These are phyloP conservation scores for Quercus robur DNA, from an alignment of 306 rosid species.

Conservation along the genomic window DNA sequence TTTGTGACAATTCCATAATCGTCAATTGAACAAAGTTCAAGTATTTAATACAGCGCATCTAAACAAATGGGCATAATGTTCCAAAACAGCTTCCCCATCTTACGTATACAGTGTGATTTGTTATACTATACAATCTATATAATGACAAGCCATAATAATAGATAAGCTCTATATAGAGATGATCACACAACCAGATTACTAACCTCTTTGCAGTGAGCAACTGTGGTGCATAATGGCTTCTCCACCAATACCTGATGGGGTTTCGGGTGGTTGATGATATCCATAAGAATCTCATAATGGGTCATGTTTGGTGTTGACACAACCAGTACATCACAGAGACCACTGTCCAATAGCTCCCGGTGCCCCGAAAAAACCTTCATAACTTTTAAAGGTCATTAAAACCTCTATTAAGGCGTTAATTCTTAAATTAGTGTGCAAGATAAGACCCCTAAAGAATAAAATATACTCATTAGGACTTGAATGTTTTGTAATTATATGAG, in stretches of 20 bases:
- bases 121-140: background rate
- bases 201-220: constrained; percentile 85
- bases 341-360: constrained; percentile 71
- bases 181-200: background rate
- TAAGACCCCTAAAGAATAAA: background rate
- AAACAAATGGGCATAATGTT: background rate
- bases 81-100: background rate
- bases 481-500: background rate
- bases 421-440: constrained; percentile 14
- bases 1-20: background rate
- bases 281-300: constrained; percentile 82
- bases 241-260: constrained; percentile 85
- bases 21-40: background rate
- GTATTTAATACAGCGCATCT: background rate
- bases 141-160: background rate
- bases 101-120: background rate
- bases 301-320: constrained; percentile 95
- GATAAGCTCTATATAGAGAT: background rate
- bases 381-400: constrained; percentile 29
- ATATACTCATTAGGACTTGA: background rate
- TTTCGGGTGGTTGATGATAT: constrained; percentile 73
- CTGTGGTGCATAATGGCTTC: constrained; percentile 87
- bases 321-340: constrained; percentile 78
- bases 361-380: constrained; percentile 85
- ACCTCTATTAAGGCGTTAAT: background rate